A percentile compares a stretch with the other conserved stretches of the same genome.
Conservation (phyloP, 23 red algal genomes). For the Cyanidiococcus yangmingshanensis region DNA sequence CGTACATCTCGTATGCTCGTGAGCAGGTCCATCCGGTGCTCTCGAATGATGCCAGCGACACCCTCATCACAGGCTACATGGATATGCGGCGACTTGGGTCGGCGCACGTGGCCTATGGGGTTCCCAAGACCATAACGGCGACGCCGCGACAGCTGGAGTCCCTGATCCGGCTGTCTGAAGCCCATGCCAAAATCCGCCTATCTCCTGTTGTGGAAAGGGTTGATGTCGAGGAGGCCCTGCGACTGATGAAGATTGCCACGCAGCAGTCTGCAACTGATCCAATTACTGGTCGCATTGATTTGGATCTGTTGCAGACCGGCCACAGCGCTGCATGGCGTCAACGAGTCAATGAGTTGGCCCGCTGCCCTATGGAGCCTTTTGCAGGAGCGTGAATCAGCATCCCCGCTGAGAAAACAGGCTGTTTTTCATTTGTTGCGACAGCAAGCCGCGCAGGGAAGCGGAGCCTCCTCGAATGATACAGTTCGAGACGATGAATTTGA, state of each 20-base stretch:
- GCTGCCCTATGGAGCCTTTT: neutral
- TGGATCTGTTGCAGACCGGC: conserved; percentile 73
- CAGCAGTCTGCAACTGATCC: conserved; percentile 74
- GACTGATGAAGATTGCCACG: conserved; percentile 67
- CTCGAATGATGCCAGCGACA: conserved; percentile 37
- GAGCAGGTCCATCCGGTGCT: conserved; percentile 57
- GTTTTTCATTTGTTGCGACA: neutral
- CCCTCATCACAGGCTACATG: conserved; percentile 49
- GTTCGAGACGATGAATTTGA: conserved; percentile 6
- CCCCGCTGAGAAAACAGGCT: neutral
- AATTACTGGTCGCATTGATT: conserved; percentile 76
- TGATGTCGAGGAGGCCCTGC: conserved; percentile 85
- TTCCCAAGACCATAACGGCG: conserved; percentile 64
- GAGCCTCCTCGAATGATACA: neutral
- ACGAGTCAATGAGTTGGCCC: neutral
- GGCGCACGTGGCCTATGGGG: conserved; percentile 29
- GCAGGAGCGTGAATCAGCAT: neutral
- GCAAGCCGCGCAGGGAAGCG: neutral
- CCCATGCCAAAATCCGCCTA: conserved; percentile 75
- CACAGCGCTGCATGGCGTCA: conserved; percentile 18
- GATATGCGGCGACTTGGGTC: conserved; percentile 46
- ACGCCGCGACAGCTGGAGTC: conserved; percentile 93
- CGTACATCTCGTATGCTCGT: conserved; percentile 87
- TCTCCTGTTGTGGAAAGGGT: conserved; percentile 41
- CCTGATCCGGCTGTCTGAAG: conserved; percentile 86